phyloP scores from a whole-genome alignment of 352 stramenopile species.

The Aphanomyces invadans region DNA sequence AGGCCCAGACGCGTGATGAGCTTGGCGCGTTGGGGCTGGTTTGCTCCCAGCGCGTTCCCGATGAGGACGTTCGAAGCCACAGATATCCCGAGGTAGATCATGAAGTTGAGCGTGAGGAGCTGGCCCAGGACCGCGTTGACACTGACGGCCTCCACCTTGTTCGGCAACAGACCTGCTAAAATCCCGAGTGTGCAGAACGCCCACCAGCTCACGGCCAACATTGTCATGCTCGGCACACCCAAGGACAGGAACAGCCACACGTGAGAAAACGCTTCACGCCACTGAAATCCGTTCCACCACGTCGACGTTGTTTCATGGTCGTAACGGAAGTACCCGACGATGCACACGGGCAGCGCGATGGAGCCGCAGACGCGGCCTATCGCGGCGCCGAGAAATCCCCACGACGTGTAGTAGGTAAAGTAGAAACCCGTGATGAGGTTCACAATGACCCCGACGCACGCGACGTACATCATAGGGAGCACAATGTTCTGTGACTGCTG shows the following conservation, averaged over 20 bases:
- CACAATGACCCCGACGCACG: slow-evolving; percentile 62
- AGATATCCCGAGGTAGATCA: slow-evolving; percentile 60
- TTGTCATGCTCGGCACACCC: slow-evolving; percentile 48
- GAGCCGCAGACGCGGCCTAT: slow-evolving; percentile 60
- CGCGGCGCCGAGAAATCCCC: slow-evolving; percentile 68
- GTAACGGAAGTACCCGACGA: slow-evolving; percentile 67
- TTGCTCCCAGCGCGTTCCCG: slow-evolving; percentile 63
- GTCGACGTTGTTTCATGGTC: slow-evolving; percentile 34
- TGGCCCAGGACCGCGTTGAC: slow-evolving; percentile 67
- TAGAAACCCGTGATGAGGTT: slow-evolving; percentile 70
- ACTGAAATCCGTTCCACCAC: slow-evolving; percentile 65
- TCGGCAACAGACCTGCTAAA: slow-evolving; percentile 52
- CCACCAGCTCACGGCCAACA: slow-evolving; percentile 70
- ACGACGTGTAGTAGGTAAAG: slow-evolving; percentile 68
- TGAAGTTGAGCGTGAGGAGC: slow-evolving; percentile 56
- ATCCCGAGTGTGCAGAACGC: slow-evolving; percentile 69
- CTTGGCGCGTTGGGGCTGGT: slow-evolving; percentile 42
- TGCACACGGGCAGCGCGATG: slow-evolving; percentile 42
- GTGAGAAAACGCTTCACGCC: slow-evolving; percentile 38
- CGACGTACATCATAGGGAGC: slow-evolving; percentile 73
- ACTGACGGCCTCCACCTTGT: slow-evolving; percentile 54
- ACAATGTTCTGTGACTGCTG: slow-evolving; percentile 82
- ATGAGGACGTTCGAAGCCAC: slow-evolving; percentile 63
- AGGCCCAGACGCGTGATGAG: slow-evolving; percentile 41
- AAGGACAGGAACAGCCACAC: slow-evolving; percentile 52